phyloP scores from a whole-genome alignment of 2,329 filamentous ascomycete genomes.

The Monilinia polystroma region DNA sequence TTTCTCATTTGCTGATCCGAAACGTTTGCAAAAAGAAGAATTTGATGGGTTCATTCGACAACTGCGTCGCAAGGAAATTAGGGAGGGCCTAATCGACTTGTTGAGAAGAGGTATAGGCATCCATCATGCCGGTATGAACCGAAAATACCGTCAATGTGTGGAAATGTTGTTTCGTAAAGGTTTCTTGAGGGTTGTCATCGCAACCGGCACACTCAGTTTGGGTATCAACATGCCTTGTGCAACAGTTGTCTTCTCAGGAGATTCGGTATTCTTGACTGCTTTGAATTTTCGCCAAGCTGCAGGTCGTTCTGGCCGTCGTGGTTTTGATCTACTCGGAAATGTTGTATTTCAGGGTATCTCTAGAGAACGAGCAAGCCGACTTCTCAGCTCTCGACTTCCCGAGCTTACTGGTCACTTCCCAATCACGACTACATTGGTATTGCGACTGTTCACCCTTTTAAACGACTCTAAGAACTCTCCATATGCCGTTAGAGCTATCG shows the following conservation, averaged over 20 bases:
- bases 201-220: slow-evolving; percentile 72
- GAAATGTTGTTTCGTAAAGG: slow-evolving; percentile 74
- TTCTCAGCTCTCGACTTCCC: slow-evolving; percentile 71
- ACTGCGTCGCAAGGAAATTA: slow-evolving; percentile 52
- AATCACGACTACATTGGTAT: slow-evolving; percentile 68
- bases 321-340: slow-evolving; percentile 78
- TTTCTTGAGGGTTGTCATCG: slow-evolving; percentile 68
- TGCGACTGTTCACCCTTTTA: slow-evolving; percentile 66
- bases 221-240: slow-evolving; percentile 86
- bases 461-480: slow-evolving; percentile 62
- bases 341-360: slow-evolving; percentile 72
- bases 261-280: slow-evolving; percentile 70
- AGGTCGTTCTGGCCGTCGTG: slow-evolving; percentile 75
- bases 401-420: slow-evolving; percentile 77
- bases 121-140: slow-evolving; percentile 78
- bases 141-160: slow-evolving; percentile 69
- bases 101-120: slow-evolving; percentile 69
- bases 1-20: slow-evolving; percentile 66
- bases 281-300: slow-evolving; percentile 76
- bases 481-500: slow-evolving; percentile 61
- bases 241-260: slow-evolving; percentile 74
- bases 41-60: slow-evolving; percentile 54
- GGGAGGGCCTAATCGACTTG: slow-evolving; percentile 56
- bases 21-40: slow-evolving; percentile 57
- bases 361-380: slow-evolving; percentile 59